phyloP scores from a whole-genome alignment of 1,139 yeast genomes.

The Taphrina confusa region DNA sequence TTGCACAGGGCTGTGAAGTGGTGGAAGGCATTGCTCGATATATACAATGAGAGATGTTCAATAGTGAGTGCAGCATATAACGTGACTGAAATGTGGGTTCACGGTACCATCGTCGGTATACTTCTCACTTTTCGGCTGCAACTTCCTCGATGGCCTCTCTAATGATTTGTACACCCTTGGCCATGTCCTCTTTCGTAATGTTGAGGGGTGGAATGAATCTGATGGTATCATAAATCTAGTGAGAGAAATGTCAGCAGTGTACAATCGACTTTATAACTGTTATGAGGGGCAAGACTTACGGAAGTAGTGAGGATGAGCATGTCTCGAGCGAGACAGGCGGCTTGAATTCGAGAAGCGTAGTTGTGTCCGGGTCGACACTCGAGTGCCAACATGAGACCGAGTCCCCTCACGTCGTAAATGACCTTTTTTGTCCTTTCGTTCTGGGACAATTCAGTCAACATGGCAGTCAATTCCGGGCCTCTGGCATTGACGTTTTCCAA shows the following conservation, averaged over 20 bases:
- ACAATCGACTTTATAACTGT: too few species aligned
- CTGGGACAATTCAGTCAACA: constrained; percentile 55
- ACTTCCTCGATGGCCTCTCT: constrained; percentile 22
- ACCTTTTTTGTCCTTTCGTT: constrained; percentile 57
- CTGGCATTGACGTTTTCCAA: constrained; percentile 55
- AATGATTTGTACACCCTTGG: constrained; percentile 63
- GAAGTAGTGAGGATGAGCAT: constrained; percentile 77
- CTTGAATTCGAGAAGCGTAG: constrained; percentile 13
- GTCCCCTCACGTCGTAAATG: constrained; percentile 73
- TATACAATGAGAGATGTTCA: too few species aligned
- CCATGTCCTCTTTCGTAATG: constrained; percentile 67
- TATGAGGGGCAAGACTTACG: too few species aligned
- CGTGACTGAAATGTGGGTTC: too few species aligned
- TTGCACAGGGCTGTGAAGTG: too few species aligned
- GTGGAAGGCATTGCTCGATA: too few species aligned
- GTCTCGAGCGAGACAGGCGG: constrained; percentile 61
- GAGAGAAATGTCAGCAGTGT: too few species aligned
- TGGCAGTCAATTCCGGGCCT: constrained; percentile 49
- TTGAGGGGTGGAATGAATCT: constrained; percentile 91
- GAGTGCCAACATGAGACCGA: constrained; percentile 81
- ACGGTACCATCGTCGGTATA: too few species aligned
- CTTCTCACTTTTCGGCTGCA: constrained; percentile 3
- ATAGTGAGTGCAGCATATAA: too few species aligned
- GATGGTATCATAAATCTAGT: constrained; percentile 74
- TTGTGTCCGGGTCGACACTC: constrained; percentile 68